Base-by-base conservation (phyloP, 164 flowering plant genomes). In the Vitis rotundifolia region DNA sequence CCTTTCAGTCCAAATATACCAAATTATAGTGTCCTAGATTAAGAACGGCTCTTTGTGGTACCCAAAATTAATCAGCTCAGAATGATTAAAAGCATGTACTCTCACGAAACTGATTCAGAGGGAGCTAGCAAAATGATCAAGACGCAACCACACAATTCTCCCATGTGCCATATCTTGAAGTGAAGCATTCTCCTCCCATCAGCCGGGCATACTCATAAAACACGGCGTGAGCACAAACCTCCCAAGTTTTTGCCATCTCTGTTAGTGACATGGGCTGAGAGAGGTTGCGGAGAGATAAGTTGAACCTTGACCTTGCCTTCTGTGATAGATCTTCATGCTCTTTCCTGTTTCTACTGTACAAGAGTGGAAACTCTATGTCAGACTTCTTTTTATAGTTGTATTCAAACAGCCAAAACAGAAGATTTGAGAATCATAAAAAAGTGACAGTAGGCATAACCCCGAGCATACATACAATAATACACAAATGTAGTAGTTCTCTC, bases 181-280 rank as follows among this genome's bases (percentile, higher is more conserved):
- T 73, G 77, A 77, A 77, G 74, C 44, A 69, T 37, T 76, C 80
- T 19, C 77, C 80, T 51, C 80, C 80, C 26, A 55, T 65, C 58
- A 68, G 71, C 68, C 69, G 71, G 3, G 77, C 70, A 65, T n/a
- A 65, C 60, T 74, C 77, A 5, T 2, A 18, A 59, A 58, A 19
- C 3, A 74, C 69, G 12, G 59, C 66, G 4, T 66, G 69, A 51
- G 70, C 69, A 60, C 69, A 58, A 12, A 26, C 14, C 22, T 74
- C 56, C 73, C 77, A 74, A 5, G 77, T 55, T 54, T 16, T 59
- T 29, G 73, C 77, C 53, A 74, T 57, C 48, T 68, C 60, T n/a
- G 29, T 61, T 37, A 74, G 52, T n/a, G 72, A 57, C 57, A 69
- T 56, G 18, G 72, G 69, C 64, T 68, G 31, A 1, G 76, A 62